Conservation (phyloP, 2,329 filamentous ascomycete species). For the Exophiala mesophila region DNA sequence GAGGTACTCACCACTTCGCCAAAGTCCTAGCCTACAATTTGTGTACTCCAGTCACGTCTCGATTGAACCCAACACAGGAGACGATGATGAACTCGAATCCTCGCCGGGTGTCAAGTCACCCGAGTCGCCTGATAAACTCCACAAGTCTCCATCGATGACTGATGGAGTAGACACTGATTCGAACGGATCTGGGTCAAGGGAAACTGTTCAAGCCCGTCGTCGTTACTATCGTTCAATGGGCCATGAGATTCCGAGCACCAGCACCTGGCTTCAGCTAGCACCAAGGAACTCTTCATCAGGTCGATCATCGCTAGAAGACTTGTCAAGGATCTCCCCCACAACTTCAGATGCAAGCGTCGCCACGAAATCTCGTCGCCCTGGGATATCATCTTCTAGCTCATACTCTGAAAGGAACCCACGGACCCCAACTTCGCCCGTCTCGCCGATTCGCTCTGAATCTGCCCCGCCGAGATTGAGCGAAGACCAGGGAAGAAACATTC, state of each 20-base stretch:
- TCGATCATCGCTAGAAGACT: neutral
- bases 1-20: conserved; percentile 1
- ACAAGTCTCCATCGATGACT: neutral
- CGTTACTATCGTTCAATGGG: conserved; percentile 1
- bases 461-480: neutral
- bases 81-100: neutral
- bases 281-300: neutral
- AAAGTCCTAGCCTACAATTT: too few relatives aligned
- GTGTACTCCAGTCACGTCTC: too few relatives aligned
- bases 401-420: conserved; percentile 1
- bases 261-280: neutral
- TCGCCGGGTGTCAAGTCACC: neutral
- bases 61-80: too few relatives aligned
- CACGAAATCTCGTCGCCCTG: neutral
- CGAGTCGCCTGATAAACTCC: neutral
- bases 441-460: neutral
- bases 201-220: neutral
- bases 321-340: neutral
- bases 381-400: neutral
- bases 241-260: neutral
- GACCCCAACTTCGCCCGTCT: conserved; percentile 1
- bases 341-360: neutral
- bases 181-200: neutral
- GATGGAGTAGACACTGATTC: neutral
- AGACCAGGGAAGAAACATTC: neutral